A percentile compares a stretch with the other conserved stretches of the same genome.
These are phyloP conservation scores for Geosmithia flava DNA, from an alignment of 2,329 filamentous ascomycete genomes.

Conservation along the genomic window DNA sequence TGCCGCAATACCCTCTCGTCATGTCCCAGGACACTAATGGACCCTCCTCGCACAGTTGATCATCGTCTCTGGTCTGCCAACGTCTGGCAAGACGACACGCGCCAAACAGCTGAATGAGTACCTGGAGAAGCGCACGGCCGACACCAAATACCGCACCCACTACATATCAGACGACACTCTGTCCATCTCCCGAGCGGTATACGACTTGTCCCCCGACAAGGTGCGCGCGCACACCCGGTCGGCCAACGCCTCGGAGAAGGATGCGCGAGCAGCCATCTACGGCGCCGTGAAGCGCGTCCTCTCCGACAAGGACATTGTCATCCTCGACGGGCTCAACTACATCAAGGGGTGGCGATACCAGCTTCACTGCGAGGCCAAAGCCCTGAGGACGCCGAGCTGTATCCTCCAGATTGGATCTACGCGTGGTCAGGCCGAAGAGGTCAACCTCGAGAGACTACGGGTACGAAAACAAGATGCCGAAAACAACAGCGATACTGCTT, in stretches of 20 bases:
- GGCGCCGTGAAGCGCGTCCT: slow-evolving; percentile 69
- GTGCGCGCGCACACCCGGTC: slow-evolving; percentile 50
- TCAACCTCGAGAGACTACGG: slow-evolving; percentile 48
- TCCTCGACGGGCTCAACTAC: slow-evolving; percentile 73
- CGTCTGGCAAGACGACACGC: slow-evolving; percentile 56
- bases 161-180: slow-evolving; percentile 63
- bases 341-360: slow-evolving; percentile 88
- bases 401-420: slow-evolving; percentile 54
- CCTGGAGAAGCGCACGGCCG: slow-evolving; percentile 42
- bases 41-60: slow-evolving; percentile 38
- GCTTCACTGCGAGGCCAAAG: slow-evolving; percentile 75
- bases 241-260: slow-evolving; percentile 66
- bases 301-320: slow-evolving; percentile 60
- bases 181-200: slow-evolving; percentile 57
- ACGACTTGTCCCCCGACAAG: slow-evolving; percentile 44
- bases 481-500: not conserved
- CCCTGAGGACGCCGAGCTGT: slow-evolving; percentile 61
- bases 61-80: slow-evolving; percentile 53
- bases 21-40: no score
- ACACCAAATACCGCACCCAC: slow-evolving; percentile 46
- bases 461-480: slow-evolving; percentile 1
- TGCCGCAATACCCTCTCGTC: no score
- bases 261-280: slow-evolving; percentile 64
- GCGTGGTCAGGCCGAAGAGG: slow-evolving; percentile 34
- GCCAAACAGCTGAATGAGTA: slow-evolving; percentile 54